A percentile compares a stretch with the other conserved stretches of the same genome.
Conservation (phyloP, 2,329 filamentous ascomycete genomes). For the Rhynchosporium graminicola region DNA sequence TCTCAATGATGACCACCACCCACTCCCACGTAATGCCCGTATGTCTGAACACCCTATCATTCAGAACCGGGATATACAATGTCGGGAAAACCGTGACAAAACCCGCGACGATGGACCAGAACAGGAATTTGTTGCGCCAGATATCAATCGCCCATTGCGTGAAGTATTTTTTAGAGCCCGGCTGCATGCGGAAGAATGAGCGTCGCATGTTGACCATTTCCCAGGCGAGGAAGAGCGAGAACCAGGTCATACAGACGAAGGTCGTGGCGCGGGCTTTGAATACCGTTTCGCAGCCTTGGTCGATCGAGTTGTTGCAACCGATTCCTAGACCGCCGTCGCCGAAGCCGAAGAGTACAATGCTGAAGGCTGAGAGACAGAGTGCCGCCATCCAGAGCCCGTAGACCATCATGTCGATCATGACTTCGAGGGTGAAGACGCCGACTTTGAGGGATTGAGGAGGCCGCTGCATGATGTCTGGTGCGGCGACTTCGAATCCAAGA, state of each 20-base stretch:
- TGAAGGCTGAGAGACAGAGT: slow-evolving; percentile 64
- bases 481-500: slow-evolving; percentile 75
- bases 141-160: slow-evolving; percentile 68
- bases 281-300: slow-evolving; percentile 57
- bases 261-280: slow-evolving; percentile 73
- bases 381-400: slow-evolving; percentile 78
- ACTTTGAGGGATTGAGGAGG: slow-evolving; percentile 69
- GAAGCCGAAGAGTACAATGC: slow-evolving; percentile 63
- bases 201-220: slow-evolving; percentile 73
- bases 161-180: slow-evolving; percentile 58
- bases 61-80: slow-evolving; percentile 69
- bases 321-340: slow-evolving; percentile 56
- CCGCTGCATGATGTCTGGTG: slow-evolving; percentile 73
- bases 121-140: slow-evolving; percentile 73
- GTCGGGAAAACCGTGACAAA: slow-evolving; percentile 59
- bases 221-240: slow-evolving; percentile 75
- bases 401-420: slow-evolving; percentile 76
- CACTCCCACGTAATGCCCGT: slow-evolving; percentile 68
- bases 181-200: slow-evolving; percentile 75
- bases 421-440: slow-evolving; percentile 76
- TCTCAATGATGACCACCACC: slow-evolving; percentile 64
- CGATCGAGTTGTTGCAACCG: slow-evolving; percentile 62
- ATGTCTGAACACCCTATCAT: slow-evolving; percentile 66
- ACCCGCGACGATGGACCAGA: slow-evolving; percentile 62
- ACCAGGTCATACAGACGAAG: slow-evolving; percentile 75